A percentile compares a stretch with the other conserved stretches of the same genome.
Evolutionary conservation across 192 early-diverging fungal species (phyloP).

Genomic region (Rhizophagus prolifer): DNA sequence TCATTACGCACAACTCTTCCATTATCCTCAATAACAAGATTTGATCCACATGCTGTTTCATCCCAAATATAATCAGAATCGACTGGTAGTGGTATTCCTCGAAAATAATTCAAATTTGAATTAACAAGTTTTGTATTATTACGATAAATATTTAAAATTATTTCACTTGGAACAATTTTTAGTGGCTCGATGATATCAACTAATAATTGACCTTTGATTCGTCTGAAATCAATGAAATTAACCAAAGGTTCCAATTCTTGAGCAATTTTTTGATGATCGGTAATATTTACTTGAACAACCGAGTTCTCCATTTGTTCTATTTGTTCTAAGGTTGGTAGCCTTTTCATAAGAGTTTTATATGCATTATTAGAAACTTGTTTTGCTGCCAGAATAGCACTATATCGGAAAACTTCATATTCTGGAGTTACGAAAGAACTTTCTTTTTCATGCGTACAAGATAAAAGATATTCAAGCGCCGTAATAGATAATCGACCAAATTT

Average conservation of each 20-base stretch:
- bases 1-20: too few relatives aligned
- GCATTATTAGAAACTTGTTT: background rate
- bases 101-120: too few relatives aligned
- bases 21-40: too few relatives aligned
- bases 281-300: background rate
- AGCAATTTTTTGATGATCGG: background rate
- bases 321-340: background rate
- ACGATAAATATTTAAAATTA: background rate
- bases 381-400: background rate
- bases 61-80: background rate
- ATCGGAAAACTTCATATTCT: conserved; percentile 18
- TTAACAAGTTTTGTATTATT: too few relatives aligned
- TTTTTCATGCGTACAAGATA: background rate
- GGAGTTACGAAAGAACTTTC: background rate
- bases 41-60: too few relatives aligned
- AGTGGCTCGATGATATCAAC: too few relatives aligned
- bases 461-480: background rate
- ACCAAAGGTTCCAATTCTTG: background rate
- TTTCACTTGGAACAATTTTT: too few relatives aligned
- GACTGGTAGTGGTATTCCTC: background rate
- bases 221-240: background rate
- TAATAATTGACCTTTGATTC: too few relatives aligned
- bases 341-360: background rate
- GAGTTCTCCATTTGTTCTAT: too few relatives aligned
- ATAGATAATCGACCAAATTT: background rate